Evolutionary conservation across 2,329 filamentous ascomycete genomes (phyloP).

Genomic region (Trichoderma brevicompactum): DNA sequence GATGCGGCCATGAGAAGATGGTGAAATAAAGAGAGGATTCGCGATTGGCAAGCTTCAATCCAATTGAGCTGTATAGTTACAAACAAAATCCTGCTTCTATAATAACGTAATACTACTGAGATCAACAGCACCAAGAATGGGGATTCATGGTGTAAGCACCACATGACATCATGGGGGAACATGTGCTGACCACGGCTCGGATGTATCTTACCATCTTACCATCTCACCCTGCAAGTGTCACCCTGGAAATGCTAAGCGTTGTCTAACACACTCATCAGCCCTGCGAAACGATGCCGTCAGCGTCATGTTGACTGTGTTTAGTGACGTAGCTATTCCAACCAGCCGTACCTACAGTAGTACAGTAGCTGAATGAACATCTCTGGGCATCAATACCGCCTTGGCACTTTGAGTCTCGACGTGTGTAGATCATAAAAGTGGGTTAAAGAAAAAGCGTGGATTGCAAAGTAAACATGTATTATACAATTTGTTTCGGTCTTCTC

Average conservation of each 20-base stretch:
- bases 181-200: constrained; percentile 3
- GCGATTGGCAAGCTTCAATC: too few species aligned
- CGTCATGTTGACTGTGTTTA: not conserved
- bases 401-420: too few species aligned
- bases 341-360: too few species aligned
- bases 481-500: too few species aligned
- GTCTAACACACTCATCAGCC: not conserved
- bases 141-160: not conserved
- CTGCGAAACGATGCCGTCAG: not conserved
- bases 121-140: not conserved
- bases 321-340: not conserved
- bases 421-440: too few species aligned
- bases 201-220: not conserved
- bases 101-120: not conserved
- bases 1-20: too few species aligned
- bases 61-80: too few species aligned
- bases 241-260: not conserved
- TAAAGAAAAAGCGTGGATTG: too few species aligned
- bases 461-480: too few species aligned
- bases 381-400: too few species aligned
- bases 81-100: too few species aligned
- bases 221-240: not conserved
- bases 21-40: too few species aligned
- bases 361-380: not conserved
- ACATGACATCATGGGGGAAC: constrained; percentile 3